These are phyloP conservation scores for Sporisorium graminicola DNA, from an alignment of 1,284 basidiomycete genomes.

Conservation along the genomic window DNA sequence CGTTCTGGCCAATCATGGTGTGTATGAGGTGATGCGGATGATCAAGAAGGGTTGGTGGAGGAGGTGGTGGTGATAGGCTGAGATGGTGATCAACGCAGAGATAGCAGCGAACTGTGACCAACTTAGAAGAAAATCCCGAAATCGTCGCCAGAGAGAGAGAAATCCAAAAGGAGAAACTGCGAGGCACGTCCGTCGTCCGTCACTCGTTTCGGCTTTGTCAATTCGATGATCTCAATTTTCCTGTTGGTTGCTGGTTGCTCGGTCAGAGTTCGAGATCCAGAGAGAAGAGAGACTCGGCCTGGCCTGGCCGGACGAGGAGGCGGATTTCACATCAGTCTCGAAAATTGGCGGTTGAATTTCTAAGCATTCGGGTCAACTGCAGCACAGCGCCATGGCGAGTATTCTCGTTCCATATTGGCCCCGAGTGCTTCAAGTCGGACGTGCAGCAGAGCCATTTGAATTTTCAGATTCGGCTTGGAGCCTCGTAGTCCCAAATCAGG, in stretches of 20 bases:
- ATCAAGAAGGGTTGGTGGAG: conserved; percentile 7
- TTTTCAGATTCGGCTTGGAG: neutral
- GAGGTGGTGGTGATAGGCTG: conserved; percentile 12
- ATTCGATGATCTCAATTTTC: conserved; percentile 24
- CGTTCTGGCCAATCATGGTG: conserved; percentile 47
- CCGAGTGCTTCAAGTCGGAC: conserved; percentile 1
- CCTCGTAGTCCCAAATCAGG: neutral
- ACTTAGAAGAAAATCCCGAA: conserved; percentile 40
- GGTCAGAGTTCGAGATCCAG: too few species aligned
- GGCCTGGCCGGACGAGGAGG: conserved; percentile 1
- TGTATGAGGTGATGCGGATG: conserved; percentile 25
- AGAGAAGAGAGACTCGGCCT: neutral
- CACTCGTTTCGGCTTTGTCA: conserved; percentile 5
- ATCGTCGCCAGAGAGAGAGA: conserved; percentile 9
- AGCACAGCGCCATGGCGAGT: neutral
- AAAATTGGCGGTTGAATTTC: conserved; percentile 24
- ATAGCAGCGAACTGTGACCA: conserved; percentile 14
- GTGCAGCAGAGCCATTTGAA: conserved; percentile 3
- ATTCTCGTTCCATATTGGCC: neutral
- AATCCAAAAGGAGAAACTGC: neutral
- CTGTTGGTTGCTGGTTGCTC: neutral
- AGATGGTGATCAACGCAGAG: conserved; percentile 7
- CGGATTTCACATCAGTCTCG: conserved; percentile 8
- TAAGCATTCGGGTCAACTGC: conserved; percentile 6
- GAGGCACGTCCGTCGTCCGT: conserved; percentile 3